These are phyloP conservation scores for Exutisphaerella laricina DNA, from an alignment of 2,329 filamentous ascomycete genomes.

Conservation along the genomic window DNA sequence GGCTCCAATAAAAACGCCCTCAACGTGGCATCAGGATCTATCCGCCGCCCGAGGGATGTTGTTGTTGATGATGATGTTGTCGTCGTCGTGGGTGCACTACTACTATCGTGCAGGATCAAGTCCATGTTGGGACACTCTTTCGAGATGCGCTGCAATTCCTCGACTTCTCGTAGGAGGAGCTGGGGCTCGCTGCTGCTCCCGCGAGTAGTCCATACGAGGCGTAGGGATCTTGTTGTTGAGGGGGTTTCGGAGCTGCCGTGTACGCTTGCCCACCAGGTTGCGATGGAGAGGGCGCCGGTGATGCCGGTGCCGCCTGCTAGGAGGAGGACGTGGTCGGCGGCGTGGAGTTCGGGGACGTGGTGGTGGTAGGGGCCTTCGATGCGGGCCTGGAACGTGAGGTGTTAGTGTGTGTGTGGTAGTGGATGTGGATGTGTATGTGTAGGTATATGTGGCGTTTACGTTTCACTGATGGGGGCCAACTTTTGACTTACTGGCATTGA, in stretches of 20 bases:
- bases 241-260: neutral
- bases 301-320: neutral
- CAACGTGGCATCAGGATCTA: too few species aligned
- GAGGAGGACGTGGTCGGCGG: neutral
- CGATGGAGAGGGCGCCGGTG: neutral
- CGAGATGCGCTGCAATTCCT: neutral
- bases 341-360: neutral
- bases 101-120: neutral
- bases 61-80: too few species aligned
- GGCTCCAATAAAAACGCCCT: too few species aligned
- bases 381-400: neutral
- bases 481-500: neutral
- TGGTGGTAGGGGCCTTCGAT: slow-evolving; percentile 2
- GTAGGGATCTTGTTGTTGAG: neutral
- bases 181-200: too few species aligned
- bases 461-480: too few species aligned
- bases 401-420: neutral
- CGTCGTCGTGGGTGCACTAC: too few species aligned
- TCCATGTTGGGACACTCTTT: neutral
- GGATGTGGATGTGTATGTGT: neutral
- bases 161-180: neutral
- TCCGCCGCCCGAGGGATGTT: too few species aligned
- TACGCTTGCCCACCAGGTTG: neutral
- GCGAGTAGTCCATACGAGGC: neutral
- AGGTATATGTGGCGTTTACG: too few species aligned